Evolutionary conservation across 139 green algal species (phyloP).

Genomic region (Dunaliella sp.): DNA sequence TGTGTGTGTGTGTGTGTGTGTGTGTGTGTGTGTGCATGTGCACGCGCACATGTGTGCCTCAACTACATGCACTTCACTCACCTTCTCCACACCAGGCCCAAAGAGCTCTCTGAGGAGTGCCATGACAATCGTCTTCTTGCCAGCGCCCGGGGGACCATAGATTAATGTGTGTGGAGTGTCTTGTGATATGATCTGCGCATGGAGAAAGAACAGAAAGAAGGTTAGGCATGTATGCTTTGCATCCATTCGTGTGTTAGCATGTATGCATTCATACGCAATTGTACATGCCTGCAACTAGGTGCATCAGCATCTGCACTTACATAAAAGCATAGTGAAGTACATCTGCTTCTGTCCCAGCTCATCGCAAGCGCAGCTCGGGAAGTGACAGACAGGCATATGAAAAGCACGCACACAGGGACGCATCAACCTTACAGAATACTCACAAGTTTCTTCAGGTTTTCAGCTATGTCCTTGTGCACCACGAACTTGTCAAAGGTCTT

Average conservation of each 20-base stretch:
- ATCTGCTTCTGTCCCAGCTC: no score
- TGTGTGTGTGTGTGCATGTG: neutral
- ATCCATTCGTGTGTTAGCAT: no score
- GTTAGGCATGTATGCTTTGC: neutral
- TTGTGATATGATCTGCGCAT: constrained; percentile 67
- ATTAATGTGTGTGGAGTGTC: constrained; percentile 96
- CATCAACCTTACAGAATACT: no score
- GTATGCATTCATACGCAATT: neutral
- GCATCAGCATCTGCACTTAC: neutral
- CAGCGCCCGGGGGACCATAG: constrained; percentile 90
- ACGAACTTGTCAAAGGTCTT: constrained; percentile 78
- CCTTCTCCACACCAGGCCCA: constrained; percentile 89
- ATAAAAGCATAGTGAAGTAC: no score
- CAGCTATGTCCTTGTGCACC: constrained; percentile 69
- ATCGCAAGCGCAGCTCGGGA: neutral
- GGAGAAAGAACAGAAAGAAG: neutral
- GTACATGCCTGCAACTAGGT: neutral
- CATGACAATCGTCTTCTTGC: constrained; percentile 96
- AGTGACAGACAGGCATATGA: neutral
- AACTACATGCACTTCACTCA: constrained; percentile 21
- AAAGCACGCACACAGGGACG: no score
- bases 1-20: no score
- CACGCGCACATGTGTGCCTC: neutral
- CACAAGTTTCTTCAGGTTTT: constrained; percentile 87
- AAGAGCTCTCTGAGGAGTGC: constrained; percentile 91